Evolutionary conservation across 768 basidiomycete species (phyloP).

Genomic region (Mycena rosella): DNA sequence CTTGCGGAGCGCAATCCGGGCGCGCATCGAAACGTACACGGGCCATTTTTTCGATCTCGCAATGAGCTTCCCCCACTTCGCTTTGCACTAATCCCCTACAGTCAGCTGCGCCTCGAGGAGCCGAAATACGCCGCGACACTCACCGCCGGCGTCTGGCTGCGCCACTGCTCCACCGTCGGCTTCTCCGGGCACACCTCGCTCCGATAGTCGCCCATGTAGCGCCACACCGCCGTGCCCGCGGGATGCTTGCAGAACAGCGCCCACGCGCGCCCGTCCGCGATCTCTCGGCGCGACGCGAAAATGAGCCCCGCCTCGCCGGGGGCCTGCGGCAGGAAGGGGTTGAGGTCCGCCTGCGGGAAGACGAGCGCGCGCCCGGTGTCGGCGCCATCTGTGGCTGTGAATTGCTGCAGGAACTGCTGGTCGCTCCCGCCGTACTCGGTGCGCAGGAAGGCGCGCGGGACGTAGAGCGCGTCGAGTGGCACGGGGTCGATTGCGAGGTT

Average conservation of each 20-base stretch:
- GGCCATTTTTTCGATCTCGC: slow-evolving; percentile 24
- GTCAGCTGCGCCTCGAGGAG: not conserved
- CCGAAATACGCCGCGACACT: not conserved
- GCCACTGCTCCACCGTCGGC: slow-evolving; percentile 39
- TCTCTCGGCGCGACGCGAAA: slow-evolving; percentile 46
- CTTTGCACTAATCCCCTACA: slow-evolving; percentile 25
- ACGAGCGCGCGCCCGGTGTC: slow-evolving; percentile 16
- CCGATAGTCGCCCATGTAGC: slow-evolving; percentile 45
- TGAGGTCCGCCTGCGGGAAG: slow-evolving; percentile 42
- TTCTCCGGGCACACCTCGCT: slow-evolving; percentile 32
- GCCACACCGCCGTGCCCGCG: slow-evolving; percentile 32
- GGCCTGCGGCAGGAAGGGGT: slow-evolving; percentile 42
- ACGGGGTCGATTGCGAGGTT: not conserved
- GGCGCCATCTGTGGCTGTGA: not conserved
- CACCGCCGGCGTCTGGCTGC: slow-evolving; percentile 25
- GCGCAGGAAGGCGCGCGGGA: slow-evolving; percentile 20
- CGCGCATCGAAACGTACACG: slow-evolving; percentile 42
- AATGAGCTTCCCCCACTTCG: slow-evolving; percentile 36
- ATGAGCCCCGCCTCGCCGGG: slow-evolving; percentile 46
- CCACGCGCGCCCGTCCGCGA: slow-evolving; percentile 41
- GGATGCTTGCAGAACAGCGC: slow-evolving; percentile 36
- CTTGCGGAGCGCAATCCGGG: slow-evolving; percentile 44
- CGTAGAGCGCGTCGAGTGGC: not conserved
- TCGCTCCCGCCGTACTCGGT: not conserved
- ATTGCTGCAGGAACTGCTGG: slow-evolving; percentile 2